Conservation (phyloP, 2,329 filamentous ascomycete species). For the Hymenoscyphus repandus region DNA sequence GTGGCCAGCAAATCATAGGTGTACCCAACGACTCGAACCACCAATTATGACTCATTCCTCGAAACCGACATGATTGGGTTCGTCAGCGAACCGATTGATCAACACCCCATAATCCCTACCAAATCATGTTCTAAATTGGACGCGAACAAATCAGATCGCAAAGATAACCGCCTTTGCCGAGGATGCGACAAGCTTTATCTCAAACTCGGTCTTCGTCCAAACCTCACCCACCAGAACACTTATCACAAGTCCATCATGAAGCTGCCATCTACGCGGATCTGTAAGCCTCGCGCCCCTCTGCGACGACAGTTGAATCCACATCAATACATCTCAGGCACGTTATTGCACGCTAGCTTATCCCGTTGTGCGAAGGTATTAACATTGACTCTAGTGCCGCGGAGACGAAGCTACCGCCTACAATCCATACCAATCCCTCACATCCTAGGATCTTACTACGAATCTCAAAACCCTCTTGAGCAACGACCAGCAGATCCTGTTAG, state of each 20-base stretch:
- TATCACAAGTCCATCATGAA: conserved; percentile 4
- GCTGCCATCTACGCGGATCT: conserved; percentile 10
- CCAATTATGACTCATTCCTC: conserved; percentile 3
- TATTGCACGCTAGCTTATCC: conserved; percentile 5
- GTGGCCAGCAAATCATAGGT: background rate
- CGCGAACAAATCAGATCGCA: conserved; percentile 13
- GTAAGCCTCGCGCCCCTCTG: conserved; percentile 14
- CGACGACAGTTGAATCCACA: conserved; percentile 10
- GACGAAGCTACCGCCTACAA: conserved; percentile 16
- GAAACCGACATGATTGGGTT: background rate
- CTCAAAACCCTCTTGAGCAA: conserved; percentile 10
- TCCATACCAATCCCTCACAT: conserved; percentile 6
- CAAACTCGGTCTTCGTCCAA: no score
- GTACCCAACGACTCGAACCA: background rate
- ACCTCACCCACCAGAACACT: no score
- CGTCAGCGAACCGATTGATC: conserved; percentile 1
- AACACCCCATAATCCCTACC: conserved; percentile 8
- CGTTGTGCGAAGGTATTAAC: conserved; percentile 10
- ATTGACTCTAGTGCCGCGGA: conserved; percentile 9
- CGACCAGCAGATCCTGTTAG: conserved; percentile 8
- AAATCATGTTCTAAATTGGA: conserved; percentile 11
- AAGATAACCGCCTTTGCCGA: conserved; percentile 12
- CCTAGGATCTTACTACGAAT: background rate
- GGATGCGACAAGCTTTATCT: no score
- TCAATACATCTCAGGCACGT: conserved; percentile 10